Evolutionary conservation across 2,329 filamentous ascomycete species (phyloP).

Genomic region (Leptographium procerum): DNA sequence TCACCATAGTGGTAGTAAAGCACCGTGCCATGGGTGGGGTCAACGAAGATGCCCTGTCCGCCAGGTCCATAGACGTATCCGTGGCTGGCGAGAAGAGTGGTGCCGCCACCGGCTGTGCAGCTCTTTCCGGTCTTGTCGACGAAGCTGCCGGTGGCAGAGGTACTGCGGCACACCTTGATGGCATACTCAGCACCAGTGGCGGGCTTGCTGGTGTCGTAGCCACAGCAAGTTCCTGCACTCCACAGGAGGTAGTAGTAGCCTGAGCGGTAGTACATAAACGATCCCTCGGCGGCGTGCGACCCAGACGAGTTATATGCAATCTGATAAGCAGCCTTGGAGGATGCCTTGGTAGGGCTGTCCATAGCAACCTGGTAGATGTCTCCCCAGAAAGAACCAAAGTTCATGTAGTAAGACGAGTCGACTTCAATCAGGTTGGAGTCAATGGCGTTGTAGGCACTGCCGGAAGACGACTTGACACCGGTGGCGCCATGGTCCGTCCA

Average conservation of each 20-base stretch:
- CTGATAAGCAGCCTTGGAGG: conserved; percentile 23
- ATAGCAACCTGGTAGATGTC: conserved; percentile 47
- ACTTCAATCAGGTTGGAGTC: conserved; percentile 43
- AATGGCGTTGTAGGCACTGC: conserved; percentile 46
- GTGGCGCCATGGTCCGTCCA: conserved; percentile 50
- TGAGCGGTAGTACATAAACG: conserved; percentile 37
- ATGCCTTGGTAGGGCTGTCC: conserved; percentile 19
- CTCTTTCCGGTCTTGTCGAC: conserved; percentile 42
- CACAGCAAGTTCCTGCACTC: conserved; percentile 49
- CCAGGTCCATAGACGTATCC: conserved; percentile 49
- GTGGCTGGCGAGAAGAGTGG: conserved; percentile 44
- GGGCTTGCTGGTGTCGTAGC: conserved; percentile 39
- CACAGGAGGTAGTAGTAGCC: conserved; percentile 55
- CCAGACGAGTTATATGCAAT: conserved; percentile 18
- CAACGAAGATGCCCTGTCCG: conserved; percentile 46
- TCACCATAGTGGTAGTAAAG: conserved; percentile 43
- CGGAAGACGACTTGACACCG: conserved; percentile 33
- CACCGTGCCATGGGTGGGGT: conserved; percentile 36
- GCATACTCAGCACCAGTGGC: conserved; percentile 51
- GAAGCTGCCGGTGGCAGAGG: conserved; percentile 38
- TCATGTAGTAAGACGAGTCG: conserved; percentile 33
- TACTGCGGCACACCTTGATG: conserved; percentile 51
- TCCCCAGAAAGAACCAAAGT: conserved; percentile 59
- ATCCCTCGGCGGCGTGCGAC: conserved; percentile 36
- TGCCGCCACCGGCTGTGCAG: conserved; percentile 47